Evolutionary conservation across 2,329 filamentous ascomycete genomes (phyloP), one percentile per base, ranked within the genome.

Genomic region (Davidsoniella australis): DNA sequence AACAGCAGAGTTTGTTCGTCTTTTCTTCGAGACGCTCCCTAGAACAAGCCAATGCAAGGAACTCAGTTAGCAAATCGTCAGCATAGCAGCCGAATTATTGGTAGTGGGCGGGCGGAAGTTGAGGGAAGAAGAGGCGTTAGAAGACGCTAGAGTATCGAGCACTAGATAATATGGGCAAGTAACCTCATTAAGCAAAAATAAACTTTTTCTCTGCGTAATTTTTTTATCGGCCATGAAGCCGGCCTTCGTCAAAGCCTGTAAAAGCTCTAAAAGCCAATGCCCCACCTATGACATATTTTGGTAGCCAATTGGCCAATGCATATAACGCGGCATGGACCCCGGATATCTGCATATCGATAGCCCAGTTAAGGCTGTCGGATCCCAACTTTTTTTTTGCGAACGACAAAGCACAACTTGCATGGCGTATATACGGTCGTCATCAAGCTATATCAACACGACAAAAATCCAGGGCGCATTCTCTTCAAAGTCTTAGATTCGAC

Each of bases 301-400:
- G 4, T 18, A 24, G n/a, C 14, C 26, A 51, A 43, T 45, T 47
- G 24, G 38, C 20, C 24, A 12, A 45, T 47, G 45, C 45, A 33
- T 16, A 18, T 33, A 47, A 18, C 44, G 20, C 16, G 29, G 29
- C 33, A 23, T 16, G 20, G 8, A n/a, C 20, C 23, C 23, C 16
- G 41, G 16, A 41, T 52, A 52, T n/a, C 18, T 48, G 41, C 41
- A 48, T 52, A 52, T 52, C 46, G 50, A 52, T 52, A 52, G 42
- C 9, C 3, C 8, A 14, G 12, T 10, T 33, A 12, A 33, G 29
- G 7, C 12, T 39, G 14, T 20, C 14, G 23, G 33, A 33, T n/a
- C 18, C 23, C 24, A 39, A 24, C 45, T 41, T 20, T 41, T 47
- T 33, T 39, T 49, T 49, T 44, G 43, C 39, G 23, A 17, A 7